Evolutionary conservation across 805 yeast genomes (phyloP), one percentile per base, ranked within the genome.

Genomic region (Tetrapisispora iriomotensis): DNA sequence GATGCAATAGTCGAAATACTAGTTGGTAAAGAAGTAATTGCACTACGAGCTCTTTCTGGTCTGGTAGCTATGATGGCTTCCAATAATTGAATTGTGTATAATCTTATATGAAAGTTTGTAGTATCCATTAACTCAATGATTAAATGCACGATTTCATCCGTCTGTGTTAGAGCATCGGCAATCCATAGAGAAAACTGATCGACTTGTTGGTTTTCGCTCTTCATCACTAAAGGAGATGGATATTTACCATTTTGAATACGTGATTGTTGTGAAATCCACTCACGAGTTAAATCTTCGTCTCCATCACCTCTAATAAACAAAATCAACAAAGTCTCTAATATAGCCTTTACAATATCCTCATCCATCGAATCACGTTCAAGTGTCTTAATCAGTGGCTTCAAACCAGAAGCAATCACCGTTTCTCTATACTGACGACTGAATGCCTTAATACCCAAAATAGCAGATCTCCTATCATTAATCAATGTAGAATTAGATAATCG

Each of bases 121-220:
- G 79, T 56, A 20, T 79, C 75, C 18, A 74, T 61, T 7, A 79
- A 56, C 19, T 71, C 53, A 15, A 71, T 65, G 14, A 71, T 54
- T 12, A 74, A 65, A 34, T 72, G 71, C 14, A 66, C 55, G 19
- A 60, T 45, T 21, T 56, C 56, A 10, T 54, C 60, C 9, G 68
- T 63, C 61, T 83, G 88, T 1, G 88, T 82, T 50, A 92, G 66
- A 52, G 86, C 96, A 61, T 92, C 98, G 0, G 97, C 86, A 24
- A 92, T 83, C 95, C 96, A 88, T 40, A 88, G 63, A 0, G 96
- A 83, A 47, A 92, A 83, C 52, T 86, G 94, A 56, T 88, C 97
- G 10, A 77, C 74, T 3, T 64, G 48, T 18, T 58, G 54, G 4
- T 66, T 61, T 43, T 67, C 71, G 31, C 73, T 72, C 36, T 71